These are phyloP conservation scores for Aegilops speltoides DNA, from an alignment of 176 grass and related monocot genomes.

Conservation along the genomic window DNA sequence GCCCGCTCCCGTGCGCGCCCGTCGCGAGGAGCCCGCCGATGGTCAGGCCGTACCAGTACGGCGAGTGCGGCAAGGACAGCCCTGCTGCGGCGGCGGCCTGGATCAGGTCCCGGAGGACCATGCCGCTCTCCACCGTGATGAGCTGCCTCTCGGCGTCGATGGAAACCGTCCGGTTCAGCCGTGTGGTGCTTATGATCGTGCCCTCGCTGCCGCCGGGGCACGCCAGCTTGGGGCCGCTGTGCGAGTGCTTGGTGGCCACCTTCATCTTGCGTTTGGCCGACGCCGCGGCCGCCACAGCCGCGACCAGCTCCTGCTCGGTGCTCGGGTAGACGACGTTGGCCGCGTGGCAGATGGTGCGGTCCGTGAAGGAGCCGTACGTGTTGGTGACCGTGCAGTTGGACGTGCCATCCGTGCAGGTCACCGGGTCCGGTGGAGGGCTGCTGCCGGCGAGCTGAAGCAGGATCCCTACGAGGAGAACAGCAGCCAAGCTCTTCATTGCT, in stretches of 20 bases:
- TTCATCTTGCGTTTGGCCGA: not conserved
- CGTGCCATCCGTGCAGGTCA: not conserved
- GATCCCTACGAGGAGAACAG: not conserved
- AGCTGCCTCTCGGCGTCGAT: not conserved
- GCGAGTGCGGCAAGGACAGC: not conserved
- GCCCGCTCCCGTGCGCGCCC: not conserved
- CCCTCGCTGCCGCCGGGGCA: not conserved
- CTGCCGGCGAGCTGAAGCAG: not conserved
- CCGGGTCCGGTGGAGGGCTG: not conserved
- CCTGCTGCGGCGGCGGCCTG: no score
- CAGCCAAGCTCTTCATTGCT: not conserved
- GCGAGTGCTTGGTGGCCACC: not conserved
- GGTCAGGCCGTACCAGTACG: not conserved
- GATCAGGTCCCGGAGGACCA: not conserved
- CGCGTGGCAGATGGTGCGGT: not conserved
- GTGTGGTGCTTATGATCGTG: not conserved
- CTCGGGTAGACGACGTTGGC: not conserved
- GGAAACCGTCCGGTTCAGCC: not conserved
- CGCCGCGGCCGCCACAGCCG: not conserved
- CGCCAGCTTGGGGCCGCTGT: not conserved
- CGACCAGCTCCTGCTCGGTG: not conserved
- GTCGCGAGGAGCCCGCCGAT: not conserved
- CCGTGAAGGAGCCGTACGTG: not conserved
- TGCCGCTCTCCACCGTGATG: not conserved
- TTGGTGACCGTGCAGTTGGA: not conserved